Evolutionary conservation across 2,329 filamentous ascomycete species (phyloP).

Genomic region (Botrytis fabae): DNA sequence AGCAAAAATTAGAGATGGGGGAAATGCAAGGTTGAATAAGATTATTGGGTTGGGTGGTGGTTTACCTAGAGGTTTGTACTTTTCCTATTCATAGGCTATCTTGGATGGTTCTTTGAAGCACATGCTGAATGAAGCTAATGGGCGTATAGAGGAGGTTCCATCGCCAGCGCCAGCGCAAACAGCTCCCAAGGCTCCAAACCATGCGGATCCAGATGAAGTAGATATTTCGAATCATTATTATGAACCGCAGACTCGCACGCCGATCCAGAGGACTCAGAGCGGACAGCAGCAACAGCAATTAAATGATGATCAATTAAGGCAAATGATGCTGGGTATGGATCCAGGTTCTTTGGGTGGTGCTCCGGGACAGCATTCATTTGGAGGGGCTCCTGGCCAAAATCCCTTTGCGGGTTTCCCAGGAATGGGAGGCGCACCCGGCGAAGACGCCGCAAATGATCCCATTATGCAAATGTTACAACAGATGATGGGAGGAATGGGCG

Average conservation of each 20-base stretch:
- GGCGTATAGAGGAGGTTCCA: conserved; percentile 40
- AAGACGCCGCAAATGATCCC: conserved; percentile 52
- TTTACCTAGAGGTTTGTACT: conserved; percentile 46
- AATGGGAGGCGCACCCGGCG: conserved; percentile 32
- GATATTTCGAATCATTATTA: conserved; percentile 76
- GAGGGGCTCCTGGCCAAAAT: conserved; percentile 19
- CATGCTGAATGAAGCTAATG: not conserved
- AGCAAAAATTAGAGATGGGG: conserved; percentile 74
- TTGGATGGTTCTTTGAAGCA: not conserved
- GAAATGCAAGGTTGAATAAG: conserved; percentile 67
- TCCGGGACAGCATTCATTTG: conserved; percentile 41
- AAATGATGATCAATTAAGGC: conserved; percentile 61
- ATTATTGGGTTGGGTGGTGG: conserved; percentile 71
- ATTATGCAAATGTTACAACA: conserved; percentile 77
- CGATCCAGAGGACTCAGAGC: conserved; percentile 41
- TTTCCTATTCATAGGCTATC: not conserved
- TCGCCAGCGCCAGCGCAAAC: conserved; percentile 36
- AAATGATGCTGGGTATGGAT: conserved; percentile 63
- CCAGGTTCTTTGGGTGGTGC: conserved; percentile 37
- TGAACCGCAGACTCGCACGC: conserved; percentile 51
- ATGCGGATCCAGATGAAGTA: conserved; percentile 68
- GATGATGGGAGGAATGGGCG: conserved; percentile 58
- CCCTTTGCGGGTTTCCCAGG: conserved; percentile 33
- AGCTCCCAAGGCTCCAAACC: not conserved
- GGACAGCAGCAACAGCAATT: conserved; percentile 39